These are phyloP conservation scores for Fusarium verrucosum DNA, from an alignment of 2,329 filamentous ascomycete genomes.

Conservation along the genomic window DNA sequence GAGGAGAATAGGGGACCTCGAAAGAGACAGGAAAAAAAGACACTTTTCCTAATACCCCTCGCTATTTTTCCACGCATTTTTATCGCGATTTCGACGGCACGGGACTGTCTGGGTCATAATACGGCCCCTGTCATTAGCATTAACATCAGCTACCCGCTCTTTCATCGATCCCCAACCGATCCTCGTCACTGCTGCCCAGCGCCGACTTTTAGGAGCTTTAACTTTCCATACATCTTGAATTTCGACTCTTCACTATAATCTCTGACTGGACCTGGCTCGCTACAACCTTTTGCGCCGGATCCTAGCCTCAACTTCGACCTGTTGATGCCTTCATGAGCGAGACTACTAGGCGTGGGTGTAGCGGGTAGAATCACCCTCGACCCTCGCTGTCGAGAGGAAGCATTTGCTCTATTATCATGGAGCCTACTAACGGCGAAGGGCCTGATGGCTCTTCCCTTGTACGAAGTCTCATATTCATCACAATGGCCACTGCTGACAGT, in stretches of 20 bases:
- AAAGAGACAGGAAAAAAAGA: constrained; percentile 26
- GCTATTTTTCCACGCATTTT: constrained; percentile 10
- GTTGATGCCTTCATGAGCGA: constrained; percentile 46
- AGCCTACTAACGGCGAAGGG: constrained; percentile 57
- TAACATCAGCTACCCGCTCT: constrained; percentile 28
- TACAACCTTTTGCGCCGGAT: constrained; percentile 3
- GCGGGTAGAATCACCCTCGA: constrained; percentile 48
- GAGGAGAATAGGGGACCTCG: constrained; percentile 43
- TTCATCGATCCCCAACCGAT: constrained; percentile 40
- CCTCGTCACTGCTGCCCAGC: constrained; percentile 37
- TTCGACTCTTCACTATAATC: neutral
- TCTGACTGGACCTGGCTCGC: neutral
- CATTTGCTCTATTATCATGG: constrained; percentile 45
- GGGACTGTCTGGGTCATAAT: constrained; percentile 27
- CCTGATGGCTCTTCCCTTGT: constrained; percentile 82
- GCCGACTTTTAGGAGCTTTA: constrained; percentile 28
- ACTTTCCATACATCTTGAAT: constrained; percentile 8
- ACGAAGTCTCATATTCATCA: constrained; percentile 47
- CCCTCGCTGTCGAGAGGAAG: constrained; percentile 44
- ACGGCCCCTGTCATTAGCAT: constrained; percentile 33
- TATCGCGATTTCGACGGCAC: constrained; percentile 4
- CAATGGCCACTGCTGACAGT: constrained; percentile 39
- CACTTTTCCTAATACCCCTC: constrained; percentile 25
- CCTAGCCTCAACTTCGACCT: constrained; percentile 20
- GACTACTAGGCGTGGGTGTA: constrained; percentile 47